Evolutionary conservation across 2,329 filamentous ascomycete genomes (phyloP).

Genomic region (Exophiala alcalophila): DNA sequence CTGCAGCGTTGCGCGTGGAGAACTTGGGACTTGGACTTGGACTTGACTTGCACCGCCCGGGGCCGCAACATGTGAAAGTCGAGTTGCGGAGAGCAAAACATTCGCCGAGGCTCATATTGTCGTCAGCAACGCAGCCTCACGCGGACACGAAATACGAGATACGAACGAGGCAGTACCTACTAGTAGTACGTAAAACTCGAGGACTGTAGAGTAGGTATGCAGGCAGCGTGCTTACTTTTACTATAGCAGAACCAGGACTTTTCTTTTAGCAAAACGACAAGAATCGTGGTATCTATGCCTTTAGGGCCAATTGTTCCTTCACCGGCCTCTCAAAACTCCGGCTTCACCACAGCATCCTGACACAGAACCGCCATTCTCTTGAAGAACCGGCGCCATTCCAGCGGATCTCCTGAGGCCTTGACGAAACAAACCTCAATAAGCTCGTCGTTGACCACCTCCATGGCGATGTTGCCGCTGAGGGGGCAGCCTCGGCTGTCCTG

Average conservation of each 20-base stretch:
- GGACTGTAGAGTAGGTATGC: no score
- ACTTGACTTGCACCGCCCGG: no score
- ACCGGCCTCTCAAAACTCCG: constrained; percentile 39
- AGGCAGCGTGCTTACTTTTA: no score
- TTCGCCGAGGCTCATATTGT: constrained; percentile 11
- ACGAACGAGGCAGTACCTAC: no score
- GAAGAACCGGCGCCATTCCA: constrained; percentile 96
- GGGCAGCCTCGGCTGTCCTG: constrained; percentile 52
- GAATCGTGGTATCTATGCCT: no score
- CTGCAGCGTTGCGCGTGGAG: no score
- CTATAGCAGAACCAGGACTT: no score
- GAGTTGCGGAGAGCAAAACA: constrained; percentile 1
- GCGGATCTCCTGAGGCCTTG: constrained; percentile 90
- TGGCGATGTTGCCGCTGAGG: constrained; percentile 44
- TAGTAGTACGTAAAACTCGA: no score
- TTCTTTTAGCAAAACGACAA: no score
- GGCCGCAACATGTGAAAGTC: constrained; percentile 21
- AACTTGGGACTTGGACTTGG: no score
- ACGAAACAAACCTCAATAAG: constrained; percentile 84
- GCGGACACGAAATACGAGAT: neutral
- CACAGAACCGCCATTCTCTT: constrained; percentile 89
- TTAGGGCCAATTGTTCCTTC: no score
- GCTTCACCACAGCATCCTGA: constrained; percentile 74
- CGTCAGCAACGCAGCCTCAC: neutral
- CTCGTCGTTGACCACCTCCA: constrained; percentile 52